phyloP scores from a whole-genome alignment of 805 yeast genomes.

The Cyberlindnera mrakii region DNA sequence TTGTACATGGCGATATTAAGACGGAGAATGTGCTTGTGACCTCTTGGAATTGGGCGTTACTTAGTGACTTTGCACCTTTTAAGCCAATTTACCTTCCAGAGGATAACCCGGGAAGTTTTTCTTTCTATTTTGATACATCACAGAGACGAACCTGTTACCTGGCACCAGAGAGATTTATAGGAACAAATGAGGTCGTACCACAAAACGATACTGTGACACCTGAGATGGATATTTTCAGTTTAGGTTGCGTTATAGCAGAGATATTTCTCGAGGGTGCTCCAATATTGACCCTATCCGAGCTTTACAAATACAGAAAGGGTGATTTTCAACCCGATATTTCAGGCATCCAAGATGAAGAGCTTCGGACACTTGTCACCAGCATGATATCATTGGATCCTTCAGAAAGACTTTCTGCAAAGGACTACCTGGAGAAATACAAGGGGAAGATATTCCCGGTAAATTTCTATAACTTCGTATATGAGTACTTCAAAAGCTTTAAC shows the following conservation, averaged over 20 bases:
- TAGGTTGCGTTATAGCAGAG: slow-evolving; percentile 90
- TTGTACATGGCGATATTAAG: slow-evolving; percentile 88
- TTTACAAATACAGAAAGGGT: slow-evolving; percentile 72
- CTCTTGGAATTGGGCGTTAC: slow-evolving; percentile 79
- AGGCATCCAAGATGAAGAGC: slow-evolving; percentile 42
- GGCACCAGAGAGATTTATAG: slow-evolving; percentile 84
- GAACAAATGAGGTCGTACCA: slow-evolving; percentile 11
- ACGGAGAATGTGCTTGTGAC: slow-evolving; percentile 84
- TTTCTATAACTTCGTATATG: slow-evolving; percentile 64
- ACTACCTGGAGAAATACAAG: slow-evolving; percentile 44
- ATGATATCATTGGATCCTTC: slow-evolving; percentile 64
- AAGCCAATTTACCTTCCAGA: slow-evolving; percentile 87
- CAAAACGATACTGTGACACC: slow-evolving; percentile 34
- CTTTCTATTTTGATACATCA: slow-evolving; percentile 89
- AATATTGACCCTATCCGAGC: slow-evolving; percentile 77
- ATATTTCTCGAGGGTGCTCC: slow-evolving; percentile 82
- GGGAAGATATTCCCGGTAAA: slow-evolving; percentile 55
- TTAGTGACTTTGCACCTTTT: slow-evolving; percentile 78
- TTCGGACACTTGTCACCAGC: slow-evolving; percentile 49
- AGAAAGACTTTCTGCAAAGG: slow-evolving; percentile 49
- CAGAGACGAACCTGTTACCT: slow-evolving; percentile 81
- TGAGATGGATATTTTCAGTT: slow-evolving; percentile 76
- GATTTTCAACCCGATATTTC: slow-evolving; percentile 62
- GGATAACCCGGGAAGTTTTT: slow-evolving; percentile 87
- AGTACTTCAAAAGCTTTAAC: slow-evolving; percentile 47